Percentiles rank a stretch among this genome's conserved stretches.
phyloP scores from a whole-genome alignment of 306 rosid species.

The Lathyrus oleraceus region DNA sequence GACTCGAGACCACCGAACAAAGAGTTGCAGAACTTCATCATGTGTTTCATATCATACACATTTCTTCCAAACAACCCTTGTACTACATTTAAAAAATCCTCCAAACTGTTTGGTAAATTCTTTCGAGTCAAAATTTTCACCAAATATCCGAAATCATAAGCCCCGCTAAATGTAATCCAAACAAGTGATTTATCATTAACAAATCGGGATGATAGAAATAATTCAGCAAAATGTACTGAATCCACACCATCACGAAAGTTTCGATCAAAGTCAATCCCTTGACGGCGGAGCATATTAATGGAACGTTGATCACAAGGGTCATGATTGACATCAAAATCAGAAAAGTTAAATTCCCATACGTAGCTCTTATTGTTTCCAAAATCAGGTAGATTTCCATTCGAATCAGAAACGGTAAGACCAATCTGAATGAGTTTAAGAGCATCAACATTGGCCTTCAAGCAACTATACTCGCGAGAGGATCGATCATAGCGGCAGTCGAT shows the following conservation, averaged over 20 bases:
- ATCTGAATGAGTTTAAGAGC: conserved; percentile 62
- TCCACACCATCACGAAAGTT: background rate
- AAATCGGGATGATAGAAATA: background rate
- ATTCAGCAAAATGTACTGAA: background rate
- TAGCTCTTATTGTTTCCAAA: background rate
- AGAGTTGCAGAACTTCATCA: background rate
- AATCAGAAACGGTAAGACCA: conserved; percentile 74
- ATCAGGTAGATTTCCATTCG: conserved; percentile 60
- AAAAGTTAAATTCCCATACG: background rate
- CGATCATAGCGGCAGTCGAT: background rate
- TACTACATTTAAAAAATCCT: background rate
- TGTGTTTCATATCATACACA: background rate
- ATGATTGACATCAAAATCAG: background rate
- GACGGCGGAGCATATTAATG: background rate
- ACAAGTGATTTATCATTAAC: background rate
- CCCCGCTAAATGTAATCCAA: background rate
- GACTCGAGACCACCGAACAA: background rate
- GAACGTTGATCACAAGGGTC: background rate
- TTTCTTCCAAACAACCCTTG: background rate
- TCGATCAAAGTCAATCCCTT: background rate
- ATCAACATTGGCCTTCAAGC: conserved; percentile 62
- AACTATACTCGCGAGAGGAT: background rate
- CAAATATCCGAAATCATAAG: background rate
- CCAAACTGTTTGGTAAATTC: background rate
- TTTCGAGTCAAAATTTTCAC: background rate